These are phyloP conservation scores for Silene latifolia DNA, from an alignment of 148 eudicot genomes.

Conservation along the genomic window DNA sequence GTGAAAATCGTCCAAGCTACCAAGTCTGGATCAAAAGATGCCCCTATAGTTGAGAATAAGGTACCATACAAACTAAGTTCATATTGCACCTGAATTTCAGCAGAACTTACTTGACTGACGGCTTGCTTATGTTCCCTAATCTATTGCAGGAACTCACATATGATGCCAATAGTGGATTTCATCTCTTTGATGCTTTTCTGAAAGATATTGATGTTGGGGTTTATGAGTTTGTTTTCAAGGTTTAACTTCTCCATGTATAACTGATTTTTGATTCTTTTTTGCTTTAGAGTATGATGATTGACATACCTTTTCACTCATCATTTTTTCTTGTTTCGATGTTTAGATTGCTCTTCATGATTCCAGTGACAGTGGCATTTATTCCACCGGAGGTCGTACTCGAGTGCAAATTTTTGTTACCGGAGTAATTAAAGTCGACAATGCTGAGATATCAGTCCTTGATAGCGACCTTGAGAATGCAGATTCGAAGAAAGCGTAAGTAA, in stretches of 20 bases:
- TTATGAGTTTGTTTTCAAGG: constrained; percentile 78
- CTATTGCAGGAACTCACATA: constrained; percentile 68
- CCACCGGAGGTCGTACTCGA: constrained; percentile 63
- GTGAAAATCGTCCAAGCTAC: constrained; percentile 72
- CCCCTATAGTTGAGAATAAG: constrained; percentile 68
- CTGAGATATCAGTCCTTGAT: constrained; percentile 74
- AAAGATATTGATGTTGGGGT: constrained; percentile 64
- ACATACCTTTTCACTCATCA: background rate
- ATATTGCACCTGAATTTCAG: background rate
- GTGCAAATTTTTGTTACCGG: constrained; percentile 63
- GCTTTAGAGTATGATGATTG: background rate
- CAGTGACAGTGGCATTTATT: constrained; percentile 52
- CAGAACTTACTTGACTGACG: constrained; percentile 17
- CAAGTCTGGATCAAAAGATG: constrained; percentile 59
- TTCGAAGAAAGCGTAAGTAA: constrained; percentile 54
- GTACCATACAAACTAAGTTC: constrained; percentile 27
- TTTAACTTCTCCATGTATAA: constrained; percentile 14
- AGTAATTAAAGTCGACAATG: constrained; percentile 49
- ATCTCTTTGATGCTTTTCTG: constrained; percentile 71
- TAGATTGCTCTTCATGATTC: constrained; percentile 72
- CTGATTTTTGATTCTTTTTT: background rate
- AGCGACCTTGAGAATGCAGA: constrained; percentile 66
- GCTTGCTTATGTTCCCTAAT: constrained; percentile 8
- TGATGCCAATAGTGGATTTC: constrained; percentile 47
- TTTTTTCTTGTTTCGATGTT: background rate